Percentiles rank a stretch among this genome's conserved stretches.
Evolutionary conservation across 1,284 basidiomycete genomes (phyloP).

Genomic region (Wolfiporia cocos): DNA sequence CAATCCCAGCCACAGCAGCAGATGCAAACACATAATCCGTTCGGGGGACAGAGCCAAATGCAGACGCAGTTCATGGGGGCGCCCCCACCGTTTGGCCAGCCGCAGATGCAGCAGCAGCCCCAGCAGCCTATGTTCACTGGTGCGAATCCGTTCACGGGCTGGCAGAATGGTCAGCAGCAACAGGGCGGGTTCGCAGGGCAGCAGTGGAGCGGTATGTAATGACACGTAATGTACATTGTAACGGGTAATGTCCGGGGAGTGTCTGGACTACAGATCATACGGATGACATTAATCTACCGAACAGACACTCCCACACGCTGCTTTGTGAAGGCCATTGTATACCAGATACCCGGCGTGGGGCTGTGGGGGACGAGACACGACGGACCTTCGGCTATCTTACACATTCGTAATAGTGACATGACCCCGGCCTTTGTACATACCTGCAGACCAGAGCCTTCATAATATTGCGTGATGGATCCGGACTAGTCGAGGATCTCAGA

Average conservation of each 20-base stretch:
- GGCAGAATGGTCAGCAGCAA: slow-evolving; percentile 19
- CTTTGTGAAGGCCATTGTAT: too few species aligned
- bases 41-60: too few species aligned
- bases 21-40: slow-evolving; percentile 12
- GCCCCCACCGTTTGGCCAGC: slow-evolving; percentile 17
- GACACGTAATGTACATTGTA: not conserved
- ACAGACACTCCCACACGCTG: too few species aligned
- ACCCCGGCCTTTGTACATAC: too few species aligned
- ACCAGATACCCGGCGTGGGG: too few species aligned
- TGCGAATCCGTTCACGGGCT: slow-evolving; percentile 28
- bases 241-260: not conserved
- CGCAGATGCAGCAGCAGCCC: slow-evolving; percentile 10
- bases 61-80: slow-evolving; percentile 12
- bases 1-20: slow-evolving; percentile 12
- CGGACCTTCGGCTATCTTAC: too few species aligned
- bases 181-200: slow-evolving; percentile 13
- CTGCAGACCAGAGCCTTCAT: too few species aligned
- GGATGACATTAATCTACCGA: too few species aligned
- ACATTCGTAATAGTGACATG: too few species aligned
- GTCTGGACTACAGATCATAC: not conserved
- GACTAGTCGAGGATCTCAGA: slow-evolving; percentile 21
- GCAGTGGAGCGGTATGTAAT: slow-evolving; percentile 17
- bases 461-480: too few species aligned
- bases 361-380: too few species aligned
- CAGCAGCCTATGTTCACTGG: slow-evolving; percentile 14